A percentile compares a stretch with the other conserved stretches of the same genome.
Evolutionary conservation across 352 stramenopile genomes (phyloP).

Genomic region (Pythium aquatile): DNA sequence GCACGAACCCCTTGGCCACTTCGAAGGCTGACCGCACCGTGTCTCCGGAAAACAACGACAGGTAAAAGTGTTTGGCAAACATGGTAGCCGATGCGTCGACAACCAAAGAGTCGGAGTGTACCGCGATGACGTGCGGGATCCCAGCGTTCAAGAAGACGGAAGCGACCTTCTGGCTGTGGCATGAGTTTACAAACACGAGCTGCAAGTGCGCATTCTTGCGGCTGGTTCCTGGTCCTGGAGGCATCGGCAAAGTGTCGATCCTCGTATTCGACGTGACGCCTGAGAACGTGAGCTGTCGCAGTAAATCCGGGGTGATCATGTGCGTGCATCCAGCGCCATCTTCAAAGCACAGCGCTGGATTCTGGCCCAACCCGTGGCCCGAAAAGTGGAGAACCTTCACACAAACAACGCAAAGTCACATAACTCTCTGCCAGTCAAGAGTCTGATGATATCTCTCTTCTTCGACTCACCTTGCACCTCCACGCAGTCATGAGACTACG

Average conservation of each 20-base stretch:
- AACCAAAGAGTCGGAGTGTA: conserved; percentile 79
- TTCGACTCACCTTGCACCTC: conserved; percentile 31
- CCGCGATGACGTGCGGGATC: conserved; percentile 88
- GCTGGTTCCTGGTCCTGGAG: neutral
- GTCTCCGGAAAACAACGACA: conserved; percentile 73
- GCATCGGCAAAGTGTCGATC: conserved; percentile 16
- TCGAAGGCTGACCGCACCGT: conserved; percentile 72
- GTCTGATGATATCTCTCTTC: no score
- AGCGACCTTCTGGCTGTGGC: conserved; percentile 82
- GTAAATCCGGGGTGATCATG: conserved; percentile 56
- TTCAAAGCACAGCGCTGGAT: conserved; percentile 77
- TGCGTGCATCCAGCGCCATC: conserved; percentile 68
- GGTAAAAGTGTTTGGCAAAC: conserved; percentile 86
- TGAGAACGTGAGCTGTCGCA: conserved; percentile 69
- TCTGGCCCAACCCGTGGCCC: conserved; percentile 62
- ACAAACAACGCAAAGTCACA: neutral
- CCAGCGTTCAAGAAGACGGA: conserved; percentile 86
- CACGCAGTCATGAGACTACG: conserved; percentile 74
- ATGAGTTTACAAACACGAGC: conserved; percentile 83
- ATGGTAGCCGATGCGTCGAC: conserved; percentile 74
- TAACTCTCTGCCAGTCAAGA: no score
- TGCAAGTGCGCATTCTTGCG: conserved; percentile 30
- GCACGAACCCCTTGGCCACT: conserved; percentile 66
- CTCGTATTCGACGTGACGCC: conserved; percentile 17
- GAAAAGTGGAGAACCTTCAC: conserved; percentile 74